Conservation (phyloP, 495 filamentous ascomycete species). For the Penicillium cataractarum region DNA sequence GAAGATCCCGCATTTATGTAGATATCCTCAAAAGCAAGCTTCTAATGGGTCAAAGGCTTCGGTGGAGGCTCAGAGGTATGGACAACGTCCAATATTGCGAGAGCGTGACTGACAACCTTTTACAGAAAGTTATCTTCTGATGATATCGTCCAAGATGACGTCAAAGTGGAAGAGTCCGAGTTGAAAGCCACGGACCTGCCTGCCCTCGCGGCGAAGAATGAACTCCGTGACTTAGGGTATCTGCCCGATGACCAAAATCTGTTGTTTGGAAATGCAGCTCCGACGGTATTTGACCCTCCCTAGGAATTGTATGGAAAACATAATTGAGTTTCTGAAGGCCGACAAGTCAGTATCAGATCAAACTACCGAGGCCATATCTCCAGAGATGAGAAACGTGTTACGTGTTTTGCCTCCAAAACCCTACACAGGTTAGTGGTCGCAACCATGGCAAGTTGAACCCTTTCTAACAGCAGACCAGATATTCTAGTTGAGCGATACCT, state of each 20-base stretch:
- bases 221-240: slow-evolving; percentile 32
- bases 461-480: slow-evolving; percentile 36
- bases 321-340: slow-evolving; percentile 6
- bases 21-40: slow-evolving; percentile 24
- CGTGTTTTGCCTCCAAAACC: slow-evolving; percentile 33
- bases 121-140: slow-evolving; percentile 5
- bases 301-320: background rate
- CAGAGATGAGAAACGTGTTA: slow-evolving; percentile 32
- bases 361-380: slow-evolving; percentile 4
- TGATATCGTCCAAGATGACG: background rate
- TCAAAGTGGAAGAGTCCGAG: slow-evolving; percentile 1
- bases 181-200: background rate
- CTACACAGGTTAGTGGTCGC: slow-evolving; percentile 29
- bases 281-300: slow-evolving; percentile 10
- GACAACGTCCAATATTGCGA: background rate
- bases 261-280: slow-evolving; percentile 11
- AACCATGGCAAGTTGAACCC: background rate
- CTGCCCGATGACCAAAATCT: slow-evolving; percentile 24
- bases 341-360: background rate
- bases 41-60: slow-evolving; percentile 8
- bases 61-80: slow-evolving; percentile 20
- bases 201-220: slow-evolving; percentile 17
- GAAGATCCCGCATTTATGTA: slow-evolving; percentile 36
- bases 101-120: background rate
- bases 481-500: slow-evolving; percentile 54